Evolutionary conservation across 495 filamentous ascomycete genomes (phyloP).

Genomic region (Neurospora sp.): DNA sequence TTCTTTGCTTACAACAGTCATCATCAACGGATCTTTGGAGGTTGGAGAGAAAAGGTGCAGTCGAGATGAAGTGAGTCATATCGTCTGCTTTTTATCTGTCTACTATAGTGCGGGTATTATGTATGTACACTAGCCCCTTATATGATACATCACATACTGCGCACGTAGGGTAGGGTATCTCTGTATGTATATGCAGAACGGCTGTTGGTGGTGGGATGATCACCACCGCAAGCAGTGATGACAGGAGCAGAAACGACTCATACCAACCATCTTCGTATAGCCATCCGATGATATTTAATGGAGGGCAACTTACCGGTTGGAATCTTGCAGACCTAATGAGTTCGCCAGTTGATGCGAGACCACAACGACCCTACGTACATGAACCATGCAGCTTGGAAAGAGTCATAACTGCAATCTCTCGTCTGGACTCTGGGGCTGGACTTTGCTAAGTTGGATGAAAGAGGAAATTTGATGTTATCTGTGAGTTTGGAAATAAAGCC

Average conservation of each 20-base stretch:
- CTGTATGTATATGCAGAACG: too few relatives aligned
- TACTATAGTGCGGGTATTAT: too few relatives aligned
- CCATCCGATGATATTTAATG: background rate
- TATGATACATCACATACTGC: too few relatives aligned
- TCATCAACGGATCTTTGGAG: background rate
- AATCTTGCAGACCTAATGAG: too few relatives aligned
- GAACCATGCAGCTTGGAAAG: background rate
- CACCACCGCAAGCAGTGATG: background rate
- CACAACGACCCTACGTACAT: background rate
- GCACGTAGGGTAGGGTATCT: too few relatives aligned
- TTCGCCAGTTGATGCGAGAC: background rate
- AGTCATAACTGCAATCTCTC: background rate
- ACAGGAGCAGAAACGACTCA: background rate
- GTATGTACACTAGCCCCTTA: too few relatives aligned
- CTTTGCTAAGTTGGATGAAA: too few relatives aligned
- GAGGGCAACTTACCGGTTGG: background rate
- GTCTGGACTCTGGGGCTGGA: background rate
- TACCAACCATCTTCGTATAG: background rate
- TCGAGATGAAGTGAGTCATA: background rate
- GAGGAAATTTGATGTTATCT: too few relatives aligned
- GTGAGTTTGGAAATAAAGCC: too few relatives aligned
- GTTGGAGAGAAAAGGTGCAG: background rate
- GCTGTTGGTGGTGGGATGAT: background rate
- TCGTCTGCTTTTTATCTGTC: too few relatives aligned
- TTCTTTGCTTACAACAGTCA: background rate